A percentile compares a stretch with the other conserved stretches of the same genome.
Evolutionary conservation across 169 alveolate genomes (phyloP).

Genomic region (Miamiensis avidus): DNA sequence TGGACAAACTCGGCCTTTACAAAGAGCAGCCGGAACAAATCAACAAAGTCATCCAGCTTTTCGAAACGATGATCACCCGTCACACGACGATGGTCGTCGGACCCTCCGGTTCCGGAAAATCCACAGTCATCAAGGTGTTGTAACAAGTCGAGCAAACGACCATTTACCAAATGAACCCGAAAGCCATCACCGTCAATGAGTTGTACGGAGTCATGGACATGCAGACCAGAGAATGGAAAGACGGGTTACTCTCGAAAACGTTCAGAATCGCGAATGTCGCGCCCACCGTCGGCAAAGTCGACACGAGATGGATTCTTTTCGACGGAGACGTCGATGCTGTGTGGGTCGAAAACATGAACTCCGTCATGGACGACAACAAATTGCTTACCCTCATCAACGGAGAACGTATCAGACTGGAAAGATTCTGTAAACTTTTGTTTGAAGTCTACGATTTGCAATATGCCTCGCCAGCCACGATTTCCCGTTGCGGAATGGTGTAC

Average conservation of each 20-base stretch:
- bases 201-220: conserved; percentile 93
- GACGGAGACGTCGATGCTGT: conserved; percentile 91
- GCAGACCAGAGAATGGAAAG: conserved; percentile 86
- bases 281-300: conserved; percentile 64
- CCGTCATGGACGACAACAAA: conserved; percentile 90
- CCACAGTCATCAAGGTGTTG: conserved; percentile 86
- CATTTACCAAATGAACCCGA: conserved; percentile 88
- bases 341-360: conserved; percentile 91
- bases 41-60: conserved; percentile 89
- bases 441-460: conserved; percentile 85
- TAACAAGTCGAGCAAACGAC: conserved; percentile 70
- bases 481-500: conserved; percentile 92
- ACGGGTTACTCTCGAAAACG: conserved; percentile 84
- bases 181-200: conserved; percentile 90
- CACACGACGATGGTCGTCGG: conserved; percentile 95
- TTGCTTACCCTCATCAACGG: conserved; percentile 84
- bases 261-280: conserved; percentile 78
- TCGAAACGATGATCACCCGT: conserved; percentile 94
- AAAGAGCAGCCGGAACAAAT: conserved; percentile 78
- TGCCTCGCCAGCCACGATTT: conserved; percentile 91
- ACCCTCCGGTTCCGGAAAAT: conserved; percentile 94
- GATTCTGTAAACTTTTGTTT: conserved; percentile 77
- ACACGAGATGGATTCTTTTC: conserved; percentile 83
- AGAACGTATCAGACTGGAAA: conserved; percentile 83
- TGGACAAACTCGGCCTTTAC: conserved; percentile 59